Conservation (phyloP, 2,329 filamentous ascomycete species). For the Aspergillus fischeri region DNA sequence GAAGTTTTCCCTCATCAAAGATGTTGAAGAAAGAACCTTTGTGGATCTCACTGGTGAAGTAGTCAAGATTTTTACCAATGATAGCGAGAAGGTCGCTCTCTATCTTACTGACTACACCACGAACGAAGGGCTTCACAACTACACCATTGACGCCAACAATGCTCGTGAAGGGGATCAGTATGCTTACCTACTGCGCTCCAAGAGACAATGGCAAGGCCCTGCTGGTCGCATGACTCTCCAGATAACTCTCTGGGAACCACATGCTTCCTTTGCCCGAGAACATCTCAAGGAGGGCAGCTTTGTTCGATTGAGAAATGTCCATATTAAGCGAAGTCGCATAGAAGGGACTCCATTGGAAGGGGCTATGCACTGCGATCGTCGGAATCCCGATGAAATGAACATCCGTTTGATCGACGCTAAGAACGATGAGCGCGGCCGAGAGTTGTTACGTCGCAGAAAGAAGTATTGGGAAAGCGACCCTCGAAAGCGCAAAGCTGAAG, state of each 20-base stretch:
- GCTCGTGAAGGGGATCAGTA: constrained; percentile 52
- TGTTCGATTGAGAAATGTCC: constrained; percentile 67
- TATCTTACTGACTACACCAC: constrained; percentile 82
- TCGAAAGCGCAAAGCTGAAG: constrained; percentile 27
- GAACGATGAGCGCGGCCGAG: constrained; percentile 48
- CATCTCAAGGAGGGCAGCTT: constrained; percentile 58
- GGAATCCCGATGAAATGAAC: constrained; percentile 51
- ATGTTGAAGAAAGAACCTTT: constrained; percentile 55
- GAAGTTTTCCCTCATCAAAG: constrained; percentile 59
- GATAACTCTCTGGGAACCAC: constrained; percentile 66
- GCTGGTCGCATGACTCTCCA: constrained; percentile 68
- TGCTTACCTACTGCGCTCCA: constrained; percentile 47
- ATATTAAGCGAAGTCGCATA: constrained; percentile 57
- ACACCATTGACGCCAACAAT: constrained; percentile 36
- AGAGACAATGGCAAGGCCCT: constrained; percentile 64
- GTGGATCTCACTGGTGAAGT: constrained; percentile 70
- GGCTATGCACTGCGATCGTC: constrained; percentile 60
- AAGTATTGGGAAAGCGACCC: constrained; percentile 55
- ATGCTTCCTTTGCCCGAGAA: constrained; percentile 56
- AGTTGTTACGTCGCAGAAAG: constrained; percentile 60
- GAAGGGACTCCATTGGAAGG: constrained; percentile 62
- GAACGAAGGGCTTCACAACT: constrained; percentile 61
- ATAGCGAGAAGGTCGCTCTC: constrained; percentile 52
- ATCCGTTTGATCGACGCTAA: constrained; percentile 52
- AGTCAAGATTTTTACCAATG: constrained; percentile 51